A percentile compares a stretch with the other conserved stretches of the same genome.
Conservation (phyloP, 2,329 filamentous ascomycete species). For the Cladophialophora chaetospira region DNA sequence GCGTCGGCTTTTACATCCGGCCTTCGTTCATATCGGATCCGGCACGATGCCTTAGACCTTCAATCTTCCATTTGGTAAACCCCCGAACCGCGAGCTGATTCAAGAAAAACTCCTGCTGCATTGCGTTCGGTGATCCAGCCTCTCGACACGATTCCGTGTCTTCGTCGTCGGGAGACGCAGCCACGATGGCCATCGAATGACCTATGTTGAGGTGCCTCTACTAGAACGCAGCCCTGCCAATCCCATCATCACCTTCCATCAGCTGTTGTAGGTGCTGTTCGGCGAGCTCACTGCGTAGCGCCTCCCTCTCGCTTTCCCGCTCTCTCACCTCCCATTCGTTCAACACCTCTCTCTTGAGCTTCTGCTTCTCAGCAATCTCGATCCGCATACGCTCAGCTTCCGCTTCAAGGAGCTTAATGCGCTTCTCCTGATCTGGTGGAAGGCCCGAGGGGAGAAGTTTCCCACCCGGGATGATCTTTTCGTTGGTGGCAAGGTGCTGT, state of each 20-base stretch:
- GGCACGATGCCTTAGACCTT: background rate
- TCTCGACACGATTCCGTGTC: no score
- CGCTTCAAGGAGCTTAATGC: slow-evolving; percentile 47
- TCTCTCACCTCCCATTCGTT: slow-evolving; percentile 52
- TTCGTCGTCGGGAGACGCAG: no score
- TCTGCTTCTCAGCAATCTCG: slow-evolving; percentile 49
- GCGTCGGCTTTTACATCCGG: background rate
- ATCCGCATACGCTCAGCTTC: slow-evolving; percentile 49
- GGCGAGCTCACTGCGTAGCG: slow-evolving; percentile 51
- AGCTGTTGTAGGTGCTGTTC: slow-evolving; percentile 51
- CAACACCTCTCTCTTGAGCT: slow-evolving; percentile 43
- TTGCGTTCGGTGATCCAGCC: no score
- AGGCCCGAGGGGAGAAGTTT: slow-evolving; percentile 42
- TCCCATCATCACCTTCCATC: slow-evolving; percentile 47
- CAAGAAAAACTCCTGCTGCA: no score
- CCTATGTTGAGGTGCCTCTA: background rate
- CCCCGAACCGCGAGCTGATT: no score
- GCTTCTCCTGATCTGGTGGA: slow-evolving; percentile 45
- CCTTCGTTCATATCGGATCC: no score
- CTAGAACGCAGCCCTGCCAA: slow-evolving; percentile 45
- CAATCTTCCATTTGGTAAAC: no score
- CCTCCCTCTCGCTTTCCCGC: slow-evolving; percentile 50
- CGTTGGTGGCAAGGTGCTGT: slow-evolving; percentile 39
- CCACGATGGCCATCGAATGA: background rate
- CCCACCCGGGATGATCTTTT: slow-evolving; percentile 46